Conservation (phyloP, 345 rosid genomes). For the Euphorbia tirucalli region DNA sequence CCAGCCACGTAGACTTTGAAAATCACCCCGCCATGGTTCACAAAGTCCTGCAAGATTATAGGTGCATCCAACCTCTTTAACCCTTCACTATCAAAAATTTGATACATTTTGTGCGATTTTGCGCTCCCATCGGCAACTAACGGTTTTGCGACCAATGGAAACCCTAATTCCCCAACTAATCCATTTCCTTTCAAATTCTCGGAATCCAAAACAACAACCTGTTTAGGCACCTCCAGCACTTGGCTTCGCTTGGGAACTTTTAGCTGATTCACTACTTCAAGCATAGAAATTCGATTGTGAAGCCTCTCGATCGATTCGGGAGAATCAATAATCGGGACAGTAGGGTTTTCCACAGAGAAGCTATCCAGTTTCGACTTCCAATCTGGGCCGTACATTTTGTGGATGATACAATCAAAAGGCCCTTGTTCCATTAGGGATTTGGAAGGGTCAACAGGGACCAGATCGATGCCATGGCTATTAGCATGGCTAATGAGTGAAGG, state of each 20-base stretch:
- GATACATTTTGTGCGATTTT: slow-evolving; percentile 46
- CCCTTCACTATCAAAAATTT: slow-evolving; percentile 52
- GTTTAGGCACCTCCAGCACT: slow-evolving; percentile 37
- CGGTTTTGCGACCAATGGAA: slow-evolving; percentile 58
- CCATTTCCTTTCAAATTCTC: slow-evolving; percentile 21
- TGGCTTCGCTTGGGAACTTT: slow-evolving; percentile 24
- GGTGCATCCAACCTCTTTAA: slow-evolving; percentile 39
- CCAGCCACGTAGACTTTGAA: slow-evolving; percentile 66
- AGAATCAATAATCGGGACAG: slow-evolving; percentile 48
- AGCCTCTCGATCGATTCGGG: slow-evolving; percentile 42
- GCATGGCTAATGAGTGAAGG: slow-evolving; percentile 49
- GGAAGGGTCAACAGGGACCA: slow-evolving; percentile 40
- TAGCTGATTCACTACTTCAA: slow-evolving; percentile 42
- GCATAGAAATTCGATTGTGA: slow-evolving; percentile 55
- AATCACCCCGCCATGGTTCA: slow-evolving; percentile 65
- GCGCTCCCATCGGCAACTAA: slow-evolving; percentile 50
- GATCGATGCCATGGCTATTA: slow-evolving; percentile 34
- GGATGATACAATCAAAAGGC: slow-evolving; percentile 57
- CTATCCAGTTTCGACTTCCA: slow-evolving; percentile 43
- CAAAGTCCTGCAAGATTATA: slow-evolving; percentile 60
- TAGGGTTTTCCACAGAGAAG: slow-evolving; percentile 39
- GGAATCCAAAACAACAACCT: slow-evolving; percentile 40
- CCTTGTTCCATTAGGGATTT: slow-evolving; percentile 51
- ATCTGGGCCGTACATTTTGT: slow-evolving; percentile 46
- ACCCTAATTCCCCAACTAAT: slow-evolving; percentile 33